phyloP scores from a whole-genome alignment of 345 rosid species.

The Melastoma malabathricum region DNA sequence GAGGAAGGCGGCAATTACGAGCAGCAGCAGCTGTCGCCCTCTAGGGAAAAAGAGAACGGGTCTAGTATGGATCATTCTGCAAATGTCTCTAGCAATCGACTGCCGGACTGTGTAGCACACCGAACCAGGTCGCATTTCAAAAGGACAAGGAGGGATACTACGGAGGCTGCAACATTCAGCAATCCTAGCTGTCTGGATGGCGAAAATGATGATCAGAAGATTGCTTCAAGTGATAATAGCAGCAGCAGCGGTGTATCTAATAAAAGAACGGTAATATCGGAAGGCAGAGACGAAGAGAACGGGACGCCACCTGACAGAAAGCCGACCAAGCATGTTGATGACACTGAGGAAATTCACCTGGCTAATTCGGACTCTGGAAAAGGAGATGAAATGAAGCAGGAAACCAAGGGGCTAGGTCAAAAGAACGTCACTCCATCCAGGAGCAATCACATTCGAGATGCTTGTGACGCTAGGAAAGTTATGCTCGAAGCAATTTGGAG shows the following conservation, averaged over 20 bases:
- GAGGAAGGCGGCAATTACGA: no score
- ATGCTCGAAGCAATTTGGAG: slow-evolving; percentile 5
- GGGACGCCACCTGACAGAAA: not conserved
- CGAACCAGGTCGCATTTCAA: slow-evolving; percentile 11
- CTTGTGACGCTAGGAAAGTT: not conserved
- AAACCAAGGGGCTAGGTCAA: not conserved
- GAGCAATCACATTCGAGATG: not conserved
- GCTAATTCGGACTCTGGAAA: not conserved
- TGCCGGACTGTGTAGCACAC: slow-evolving; percentile 5
- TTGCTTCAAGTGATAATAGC: not conserved
- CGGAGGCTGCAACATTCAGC: slow-evolving; percentile 8
- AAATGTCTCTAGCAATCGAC: no score
- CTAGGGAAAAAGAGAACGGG: not conserved
- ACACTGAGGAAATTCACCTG: not conserved
- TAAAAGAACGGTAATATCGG: no score
- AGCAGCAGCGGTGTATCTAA: not conserved
- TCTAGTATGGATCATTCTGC: no score
- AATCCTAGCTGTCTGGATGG: slow-evolving; percentile 1
- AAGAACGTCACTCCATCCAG: slow-evolving; percentile 1
- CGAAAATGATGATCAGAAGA: not conserved
- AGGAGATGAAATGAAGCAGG: not conserved
- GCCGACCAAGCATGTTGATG: not conserved
- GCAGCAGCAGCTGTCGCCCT: no score
- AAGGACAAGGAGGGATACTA: not conserved
- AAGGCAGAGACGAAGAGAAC: no score